phyloP scores from a whole-genome alignment of 192 early-diverging fungal genomes.

The Cladochytrium replicatum region DNA sequence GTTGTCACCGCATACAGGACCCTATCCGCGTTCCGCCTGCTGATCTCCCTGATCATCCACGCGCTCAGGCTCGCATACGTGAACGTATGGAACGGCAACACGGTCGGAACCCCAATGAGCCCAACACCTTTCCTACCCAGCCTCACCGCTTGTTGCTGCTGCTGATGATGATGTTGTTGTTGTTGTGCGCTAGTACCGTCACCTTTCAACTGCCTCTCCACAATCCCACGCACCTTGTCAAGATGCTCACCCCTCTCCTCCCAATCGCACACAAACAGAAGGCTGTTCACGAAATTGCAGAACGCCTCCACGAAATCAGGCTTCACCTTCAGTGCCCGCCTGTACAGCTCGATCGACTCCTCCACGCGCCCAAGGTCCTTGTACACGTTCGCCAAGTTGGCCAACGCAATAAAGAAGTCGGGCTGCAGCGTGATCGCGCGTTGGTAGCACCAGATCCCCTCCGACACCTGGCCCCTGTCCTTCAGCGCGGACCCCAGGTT shows the following conservation, averaged over 20 bases:
- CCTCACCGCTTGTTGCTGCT: constrained; percentile 11
- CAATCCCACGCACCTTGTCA: constrained; percentile 64
- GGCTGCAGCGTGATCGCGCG: constrained; percentile 77
- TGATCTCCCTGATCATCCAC: constrained; percentile 75
- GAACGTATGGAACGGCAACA: constrained; percentile 91
- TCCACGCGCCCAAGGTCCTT: constrained; percentile 87
- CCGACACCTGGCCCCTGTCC: constrained; percentile 74
- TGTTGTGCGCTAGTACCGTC: constrained; percentile 49
- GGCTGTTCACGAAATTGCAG: constrained; percentile 79
- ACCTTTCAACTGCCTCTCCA: constrained; percentile 64
- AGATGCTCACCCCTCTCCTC: constrained; percentile 65
- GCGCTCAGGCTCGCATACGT: constrained; percentile 72
- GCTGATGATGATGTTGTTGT: constrained; percentile 40
- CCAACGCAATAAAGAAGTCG: constrained; percentile 82
- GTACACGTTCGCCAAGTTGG: constrained; percentile 86
- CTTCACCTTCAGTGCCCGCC: constrained; percentile 70
- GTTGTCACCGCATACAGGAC: constrained; percentile 62
- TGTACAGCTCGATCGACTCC: constrained; percentile 77
- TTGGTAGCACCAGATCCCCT: constrained; percentile 82
- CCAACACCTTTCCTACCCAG: constrained; percentile 9
- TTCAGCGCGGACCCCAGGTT: constrained; percentile 86
- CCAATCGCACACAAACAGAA: constrained; percentile 88
- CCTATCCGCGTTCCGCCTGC: constrained; percentile 73
- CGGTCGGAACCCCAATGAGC: constrained; percentile 59
- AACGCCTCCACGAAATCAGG: constrained; percentile 88